These are phyloP conservation scores for Thymus mandschuricus DNA, from an alignment of 257 asterid genomes.

Conservation along the genomic window DNA sequence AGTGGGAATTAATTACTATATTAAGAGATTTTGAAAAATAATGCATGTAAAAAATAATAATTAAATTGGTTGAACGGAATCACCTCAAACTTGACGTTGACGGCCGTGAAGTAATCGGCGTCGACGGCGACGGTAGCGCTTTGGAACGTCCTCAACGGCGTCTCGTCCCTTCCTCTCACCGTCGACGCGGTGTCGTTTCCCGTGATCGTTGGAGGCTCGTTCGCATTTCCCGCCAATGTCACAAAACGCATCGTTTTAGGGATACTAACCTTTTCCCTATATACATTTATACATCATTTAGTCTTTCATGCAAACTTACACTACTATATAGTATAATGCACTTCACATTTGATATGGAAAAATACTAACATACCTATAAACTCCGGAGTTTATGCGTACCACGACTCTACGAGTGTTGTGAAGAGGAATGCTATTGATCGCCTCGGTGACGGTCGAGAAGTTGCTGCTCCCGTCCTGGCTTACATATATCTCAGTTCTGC, in stretches of 20 bases:
- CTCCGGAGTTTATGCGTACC: conserved; percentile 47
- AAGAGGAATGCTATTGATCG: conserved; percentile 48
- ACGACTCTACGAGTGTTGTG: conserved; percentile 49
- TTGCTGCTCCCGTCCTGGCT: conserved; percentile 56
- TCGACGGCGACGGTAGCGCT: conserved; percentile 58
- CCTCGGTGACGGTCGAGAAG: conserved; percentile 52
- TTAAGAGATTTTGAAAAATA: not conserved
- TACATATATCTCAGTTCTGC: conserved; percentile 39
- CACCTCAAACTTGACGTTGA: conserved; percentile 58
- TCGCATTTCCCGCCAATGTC: conserved; percentile 46
- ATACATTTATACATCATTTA: not conserved
- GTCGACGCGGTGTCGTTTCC: conserved; percentile 59
- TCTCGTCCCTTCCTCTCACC: conserved; percentile 41
- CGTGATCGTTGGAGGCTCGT: conserved; percentile 51
- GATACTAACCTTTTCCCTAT: conserved; percentile 58
- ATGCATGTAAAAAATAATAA: not conserved
- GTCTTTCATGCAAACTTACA: not conserved
- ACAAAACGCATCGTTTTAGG: conserved; percentile 49
- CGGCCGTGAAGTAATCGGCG: conserved; percentile 56
- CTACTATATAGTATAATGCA: not conserved
- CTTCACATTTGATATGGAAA: not conserved
- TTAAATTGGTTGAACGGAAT: not conserved
- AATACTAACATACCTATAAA: conserved; percentile 46
- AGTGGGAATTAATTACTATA: not conserved
- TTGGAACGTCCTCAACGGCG: conserved; percentile 50